Conservation (phyloP, 2,329 filamentous ascomycete species). For the Microcyclosporella mali region DNA sequence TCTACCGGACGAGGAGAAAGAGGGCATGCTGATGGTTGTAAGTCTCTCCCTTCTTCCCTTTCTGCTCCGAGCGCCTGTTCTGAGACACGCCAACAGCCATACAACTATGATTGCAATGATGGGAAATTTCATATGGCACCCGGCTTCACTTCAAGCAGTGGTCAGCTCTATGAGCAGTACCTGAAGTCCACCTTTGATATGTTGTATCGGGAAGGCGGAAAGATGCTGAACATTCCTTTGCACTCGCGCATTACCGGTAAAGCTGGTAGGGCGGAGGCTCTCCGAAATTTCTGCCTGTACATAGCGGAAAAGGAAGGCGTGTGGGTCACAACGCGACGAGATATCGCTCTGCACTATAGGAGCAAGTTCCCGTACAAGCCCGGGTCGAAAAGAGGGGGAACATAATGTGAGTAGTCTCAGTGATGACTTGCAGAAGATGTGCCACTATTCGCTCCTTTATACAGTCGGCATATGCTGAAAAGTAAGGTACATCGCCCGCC, state of each 20-base stretch:
- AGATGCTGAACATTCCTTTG: conserved; percentile 41
- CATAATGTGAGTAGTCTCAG: neutral
- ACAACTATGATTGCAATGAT: conserved; percentile 37
- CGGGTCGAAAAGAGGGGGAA: conserved; percentile 8
- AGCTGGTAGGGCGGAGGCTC: conserved; percentile 35
- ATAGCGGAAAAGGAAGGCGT: conserved; percentile 36
- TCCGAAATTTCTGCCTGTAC: conserved; percentile 38
- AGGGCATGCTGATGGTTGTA: conserved; percentile 35
- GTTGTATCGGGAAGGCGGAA: conserved; percentile 38
- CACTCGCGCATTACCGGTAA: conserved; percentile 39
- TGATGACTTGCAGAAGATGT: neutral
- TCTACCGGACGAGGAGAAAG: conserved; percentile 29
- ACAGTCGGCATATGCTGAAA: conserved; percentile 16
- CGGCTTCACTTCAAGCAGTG: conserved; percentile 37
- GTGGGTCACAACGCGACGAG: conserved; percentile 40
- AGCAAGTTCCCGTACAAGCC: conserved; percentile 35
- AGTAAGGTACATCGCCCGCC: conserved; percentile 10
- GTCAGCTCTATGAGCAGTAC: conserved; percentile 36
- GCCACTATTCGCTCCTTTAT: conserved; percentile 18
- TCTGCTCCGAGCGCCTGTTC: neutral
- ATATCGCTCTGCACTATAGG: conserved; percentile 40
- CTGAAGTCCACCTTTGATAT: conserved; percentile 37
- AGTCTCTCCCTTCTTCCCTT: conserved; percentile 1
- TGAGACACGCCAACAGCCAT: conserved; percentile 5
- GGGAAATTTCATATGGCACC: conserved; percentile 42